A percentile compares a stretch with the other conserved stretches of the same genome.
Evolutionary conservation across 78 protist species (phyloP).

Genomic region (Anaeramoeba ignava): DNA sequence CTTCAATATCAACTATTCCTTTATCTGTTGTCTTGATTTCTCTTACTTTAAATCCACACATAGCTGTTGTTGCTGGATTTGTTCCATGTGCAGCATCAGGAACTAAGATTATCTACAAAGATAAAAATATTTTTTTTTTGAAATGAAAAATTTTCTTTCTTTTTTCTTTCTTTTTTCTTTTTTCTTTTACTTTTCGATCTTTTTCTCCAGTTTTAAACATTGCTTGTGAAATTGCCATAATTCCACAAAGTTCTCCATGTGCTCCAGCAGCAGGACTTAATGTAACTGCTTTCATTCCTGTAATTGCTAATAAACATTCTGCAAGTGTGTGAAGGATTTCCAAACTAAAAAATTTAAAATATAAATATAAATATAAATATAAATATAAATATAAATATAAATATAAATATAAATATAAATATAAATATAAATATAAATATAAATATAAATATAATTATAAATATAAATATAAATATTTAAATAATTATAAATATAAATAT

Average conservation of each 20-base stretch:
- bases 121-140: too few relatives aligned
- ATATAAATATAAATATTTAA: too few relatives aligned
- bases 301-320: neutral
- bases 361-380: neutral
- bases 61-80: conserved; percentile 22
- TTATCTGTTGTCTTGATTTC: neutral
- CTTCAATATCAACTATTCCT: conserved; percentile 20
- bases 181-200: too few relatives aligned
- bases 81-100: conserved; percentile 32
- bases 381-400: too few relatives aligned
- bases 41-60: conserved; percentile 2
- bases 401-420: too few relatives aligned
- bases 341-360: neutral
- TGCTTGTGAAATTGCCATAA: neutral
- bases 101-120: neutral
- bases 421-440: too few relatives aligned
- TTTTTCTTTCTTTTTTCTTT: too few relatives aligned
- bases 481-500: too few relatives aligned
- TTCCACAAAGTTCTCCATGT: conserved; percentile 17
- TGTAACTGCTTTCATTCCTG: conserved; percentile 13
- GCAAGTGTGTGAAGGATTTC: conserved; percentile 10
- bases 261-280: conserved; percentile 25
- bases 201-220: conserved; percentile 4
- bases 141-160: too few relatives aligned
- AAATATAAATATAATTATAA: too few relatives aligned